These are phyloP conservation scores for Sphaerulina populicola DNA, from an alignment of 2,329 filamentous ascomycete species.

Conservation along the genomic window DNA sequence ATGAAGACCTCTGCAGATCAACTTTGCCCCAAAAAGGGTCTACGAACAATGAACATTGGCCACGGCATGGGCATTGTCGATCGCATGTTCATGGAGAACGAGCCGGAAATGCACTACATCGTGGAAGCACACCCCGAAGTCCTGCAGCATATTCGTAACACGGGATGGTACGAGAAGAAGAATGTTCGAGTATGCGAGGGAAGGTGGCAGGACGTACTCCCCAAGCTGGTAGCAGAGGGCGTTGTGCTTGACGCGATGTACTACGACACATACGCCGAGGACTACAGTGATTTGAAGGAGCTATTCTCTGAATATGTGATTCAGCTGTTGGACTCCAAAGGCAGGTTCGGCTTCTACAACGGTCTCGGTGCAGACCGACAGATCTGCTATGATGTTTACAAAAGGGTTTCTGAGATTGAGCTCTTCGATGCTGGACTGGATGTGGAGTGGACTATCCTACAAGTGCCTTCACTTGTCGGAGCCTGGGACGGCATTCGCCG, in stretches of 20 bases:
- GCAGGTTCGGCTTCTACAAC: constrained; percentile 56
- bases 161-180: constrained; percentile 43
- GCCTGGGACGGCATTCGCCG: constrained; percentile 15
- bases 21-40: constrained; percentile 33
- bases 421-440: constrained; percentile 82
- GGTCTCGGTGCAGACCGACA: constrained; percentile 83
- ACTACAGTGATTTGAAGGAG: constrained; percentile 71
- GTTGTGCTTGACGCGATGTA: constrained; percentile 56
- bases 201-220: constrained; percentile 44
- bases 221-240: constrained; percentile 38
- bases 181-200: constrained; percentile 44
- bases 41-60: constrained; percentile 44
- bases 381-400: constrained; percentile 95
- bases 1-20: constrained; percentile 42
- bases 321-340: constrained; percentile 57
- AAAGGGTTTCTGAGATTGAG: constrained; percentile 81
- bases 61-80: constrained; percentile 48
- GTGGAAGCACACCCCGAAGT: constrained; percentile 47
- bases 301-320: constrained; percentile 89
- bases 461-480: constrained; percentile 56
- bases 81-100: constrained; percentile 39
- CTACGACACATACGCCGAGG: constrained; percentile 96
- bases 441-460: constrained; percentile 72
- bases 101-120: constrained; percentile 42
- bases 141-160: constrained; percentile 38